Evolutionary conservation across 2,329 filamentous ascomycete species (phyloP).

Genomic region (Colletotrichum sp.): DNA sequence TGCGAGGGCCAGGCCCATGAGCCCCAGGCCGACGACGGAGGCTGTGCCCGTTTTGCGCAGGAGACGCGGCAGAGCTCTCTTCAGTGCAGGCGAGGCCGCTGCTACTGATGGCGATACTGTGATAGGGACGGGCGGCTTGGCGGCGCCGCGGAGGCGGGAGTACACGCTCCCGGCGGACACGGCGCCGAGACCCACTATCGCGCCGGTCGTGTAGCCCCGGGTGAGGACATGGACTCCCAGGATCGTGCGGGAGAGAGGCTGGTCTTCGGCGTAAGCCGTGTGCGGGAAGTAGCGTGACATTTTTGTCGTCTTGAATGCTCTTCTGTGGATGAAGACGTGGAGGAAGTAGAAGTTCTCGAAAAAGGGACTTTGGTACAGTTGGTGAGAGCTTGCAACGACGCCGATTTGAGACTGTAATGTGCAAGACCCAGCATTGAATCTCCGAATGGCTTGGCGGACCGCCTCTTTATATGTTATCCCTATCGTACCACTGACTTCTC

Average conservation of each 20-base stretch:
- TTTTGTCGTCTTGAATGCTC: not conserved
- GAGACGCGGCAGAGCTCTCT: slow-evolving; percentile 33
- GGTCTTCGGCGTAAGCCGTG: slow-evolving; percentile 65
- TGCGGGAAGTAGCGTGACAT: slow-evolving; percentile 64
- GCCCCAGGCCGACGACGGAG: slow-evolving; percentile 45
- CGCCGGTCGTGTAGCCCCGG: slow-evolving; percentile 57
- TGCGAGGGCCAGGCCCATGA: slow-evolving; percentile 47
- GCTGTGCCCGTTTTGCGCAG: slow-evolving; percentile 50
- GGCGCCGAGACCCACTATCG: slow-evolving; percentile 49
- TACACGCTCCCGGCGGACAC: slow-evolving; percentile 35
- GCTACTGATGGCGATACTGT: not conserved
- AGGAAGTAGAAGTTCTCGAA: rapidly evolving
- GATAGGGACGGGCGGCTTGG: not conserved
- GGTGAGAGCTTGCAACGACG: not conserved
- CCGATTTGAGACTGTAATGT: not conserved
- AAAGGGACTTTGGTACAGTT: not conserved
- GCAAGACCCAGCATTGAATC: not conserved
- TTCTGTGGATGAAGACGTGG: not conserved
- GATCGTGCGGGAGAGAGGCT: slow-evolving; percentile 57
- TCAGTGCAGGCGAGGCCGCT: not conserved
- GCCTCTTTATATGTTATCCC: slow-evolving; percentile 1
- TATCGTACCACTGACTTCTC: not conserved
- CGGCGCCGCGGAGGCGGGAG: slow-evolving; percentile 25
- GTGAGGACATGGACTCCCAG: slow-evolving; percentile 64
- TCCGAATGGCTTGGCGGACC: not conserved